phyloP scores from a whole-genome alignment of 371 early-diverging fungal species.

The Zychaea mexicana region DNA sequence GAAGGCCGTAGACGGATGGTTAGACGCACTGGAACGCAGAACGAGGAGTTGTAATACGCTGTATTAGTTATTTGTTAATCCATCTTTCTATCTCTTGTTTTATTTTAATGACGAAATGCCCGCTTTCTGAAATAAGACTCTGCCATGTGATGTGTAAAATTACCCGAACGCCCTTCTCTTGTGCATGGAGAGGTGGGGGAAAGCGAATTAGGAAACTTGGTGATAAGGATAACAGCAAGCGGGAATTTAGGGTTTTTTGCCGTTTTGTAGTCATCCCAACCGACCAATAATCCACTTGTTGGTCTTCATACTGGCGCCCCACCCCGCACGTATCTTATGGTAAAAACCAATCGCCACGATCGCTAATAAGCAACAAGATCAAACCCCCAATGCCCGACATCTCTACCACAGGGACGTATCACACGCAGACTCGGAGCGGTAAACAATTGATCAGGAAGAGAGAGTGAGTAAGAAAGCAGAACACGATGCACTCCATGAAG shows the following conservation, averaged over 20 bases:
- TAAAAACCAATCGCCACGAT: too few species aligned
- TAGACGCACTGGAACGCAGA: background rate
- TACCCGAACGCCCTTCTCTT: background rate
- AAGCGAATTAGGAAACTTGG: background rate
- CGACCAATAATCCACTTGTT: background rate
- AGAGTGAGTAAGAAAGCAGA: too few species aligned
- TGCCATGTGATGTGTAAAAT: slow-evolving; percentile 1
- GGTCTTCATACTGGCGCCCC: too few species aligned
- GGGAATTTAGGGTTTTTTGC: background rate
- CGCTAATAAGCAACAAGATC: background rate
- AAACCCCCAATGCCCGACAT: too few species aligned
- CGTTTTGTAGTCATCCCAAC: background rate
- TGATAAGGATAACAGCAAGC: background rate
- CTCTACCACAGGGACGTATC: too few species aligned
- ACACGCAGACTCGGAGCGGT: too few species aligned
- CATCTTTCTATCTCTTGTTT: background rate
- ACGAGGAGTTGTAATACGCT: slow-evolving; percentile 2
- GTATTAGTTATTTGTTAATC: slow-evolving; percentile 1
- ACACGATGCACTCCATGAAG: background rate
- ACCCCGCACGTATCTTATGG: too few species aligned
- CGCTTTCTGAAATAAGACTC: background rate
- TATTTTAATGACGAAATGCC: background rate
- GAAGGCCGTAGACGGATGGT: slow-evolving; percentile 43
- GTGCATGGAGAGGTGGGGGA: too few species aligned
- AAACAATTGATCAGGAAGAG: too few species aligned